Evolutionary conservation across 345 rosid species (phyloP), one percentile per base, ranked within the genome.

Genomic region (Lagerstroemia speciosa): DNA sequence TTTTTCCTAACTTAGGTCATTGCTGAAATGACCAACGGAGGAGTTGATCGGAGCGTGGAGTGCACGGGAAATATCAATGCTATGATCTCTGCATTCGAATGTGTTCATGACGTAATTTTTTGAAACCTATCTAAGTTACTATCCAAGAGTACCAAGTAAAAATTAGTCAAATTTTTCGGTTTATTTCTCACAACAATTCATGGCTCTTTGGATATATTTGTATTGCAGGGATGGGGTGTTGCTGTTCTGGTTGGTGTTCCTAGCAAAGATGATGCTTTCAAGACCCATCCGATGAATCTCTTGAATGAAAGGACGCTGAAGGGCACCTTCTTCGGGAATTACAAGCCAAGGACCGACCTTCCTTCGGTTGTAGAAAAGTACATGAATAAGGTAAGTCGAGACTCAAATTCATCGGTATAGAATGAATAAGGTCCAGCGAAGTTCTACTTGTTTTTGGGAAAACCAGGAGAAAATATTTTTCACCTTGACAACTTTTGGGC

Each of bases 61-160:
- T 91, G 97, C 41, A 89, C 96, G 0, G 91, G 95, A 69, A 87
- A 80, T 77, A 34, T 81, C 30, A 76, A 82, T 45, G 90, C 93
- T 69, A 87, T 91, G 97, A 85, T 89, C 52, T 88, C 93, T 32
- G 97, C 97, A 48, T 91, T 91, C 52, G 92, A 91, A 84, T 89
- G 95, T 37, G 93, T 87, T 57, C 97, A 91, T 17, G 92, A 91
- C 69, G 95, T 87, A 84, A 2, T 20, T 26, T 63, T 20, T 29
- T 2, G 43, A 63, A 63, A 63, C 15, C 66, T 63, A 11, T 17
- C n/a, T 41, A 5, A 61, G 19, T n/a, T 45, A 0, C 32, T 50
- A 22, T 15, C 22, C 27, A 17, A 30, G n/a, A 8, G 2, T 6
- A 31, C 31, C n/a, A 34, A 24, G 26, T 65, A 22, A 41, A 41